Conservation (phyloP, 2,329 filamentous ascomycete genomes). For the Passalora sequoiae region DNA sequence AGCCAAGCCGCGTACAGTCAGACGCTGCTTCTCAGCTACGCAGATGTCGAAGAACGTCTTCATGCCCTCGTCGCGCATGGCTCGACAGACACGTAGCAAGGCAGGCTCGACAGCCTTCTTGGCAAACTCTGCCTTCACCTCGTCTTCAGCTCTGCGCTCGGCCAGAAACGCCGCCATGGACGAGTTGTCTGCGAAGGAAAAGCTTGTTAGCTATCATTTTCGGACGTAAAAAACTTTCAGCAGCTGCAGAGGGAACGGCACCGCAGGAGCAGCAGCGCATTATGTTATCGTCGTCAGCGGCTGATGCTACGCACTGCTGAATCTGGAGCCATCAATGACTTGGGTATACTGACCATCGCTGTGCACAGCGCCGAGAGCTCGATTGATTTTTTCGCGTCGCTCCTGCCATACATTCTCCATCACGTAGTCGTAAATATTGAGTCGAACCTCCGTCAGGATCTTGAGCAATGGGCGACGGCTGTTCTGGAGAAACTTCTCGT, state of each 20-base stretch:
- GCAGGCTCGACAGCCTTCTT: background rate
- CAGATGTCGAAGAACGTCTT: background rate
- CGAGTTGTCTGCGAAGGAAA: no score
- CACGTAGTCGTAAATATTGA: background rate
- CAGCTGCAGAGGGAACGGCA: background rate
- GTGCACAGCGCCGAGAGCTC: no score
- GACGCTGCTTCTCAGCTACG: background rate
- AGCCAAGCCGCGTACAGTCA: background rate
- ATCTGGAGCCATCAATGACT: no score
- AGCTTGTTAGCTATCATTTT: no score
- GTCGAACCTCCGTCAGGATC: background rate
- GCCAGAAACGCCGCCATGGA: no score
- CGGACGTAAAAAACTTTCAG: no score
- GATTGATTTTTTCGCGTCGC: no score
- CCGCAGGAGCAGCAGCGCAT: background rate
- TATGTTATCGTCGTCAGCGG: background rate
- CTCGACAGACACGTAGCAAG: background rate
- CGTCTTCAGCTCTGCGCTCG: no score
- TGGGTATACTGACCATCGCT: no score
- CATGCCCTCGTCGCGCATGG: background rate
- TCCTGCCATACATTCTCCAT: background rate
- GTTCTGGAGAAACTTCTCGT: background rate
- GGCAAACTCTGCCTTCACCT: background rate
- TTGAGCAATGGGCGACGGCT: background rate
- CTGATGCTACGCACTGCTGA: no score